Percentiles rank a stretch among this genome's conserved stretches.
phyloP scores from a whole-genome alignment of 163 green algal genomes.

The Chlorella variabilis region DNA sequence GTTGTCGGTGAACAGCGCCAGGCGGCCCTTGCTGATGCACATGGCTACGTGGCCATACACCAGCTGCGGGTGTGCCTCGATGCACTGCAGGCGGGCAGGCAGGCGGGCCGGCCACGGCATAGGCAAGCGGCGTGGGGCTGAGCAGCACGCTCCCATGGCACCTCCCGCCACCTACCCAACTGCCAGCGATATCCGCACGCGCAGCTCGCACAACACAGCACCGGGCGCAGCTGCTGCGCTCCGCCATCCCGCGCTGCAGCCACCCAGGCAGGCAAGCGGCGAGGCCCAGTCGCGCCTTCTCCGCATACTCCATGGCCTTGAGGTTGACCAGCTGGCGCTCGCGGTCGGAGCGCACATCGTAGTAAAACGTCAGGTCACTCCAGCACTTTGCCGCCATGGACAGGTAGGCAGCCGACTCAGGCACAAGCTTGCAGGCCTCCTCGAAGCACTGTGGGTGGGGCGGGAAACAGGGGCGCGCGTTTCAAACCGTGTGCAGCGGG shows the following conservation, averaged over 20 bases:
- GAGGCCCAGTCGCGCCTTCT: constrained; percentile 39
- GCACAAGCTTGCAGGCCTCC: constrained; percentile 48
- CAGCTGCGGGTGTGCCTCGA: constrained; percentile 3
- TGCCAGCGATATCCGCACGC: too few species aligned
- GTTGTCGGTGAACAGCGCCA: constrained; percentile 65
- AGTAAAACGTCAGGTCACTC: constrained; percentile 58
- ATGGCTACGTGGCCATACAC: constrained; percentile 45
- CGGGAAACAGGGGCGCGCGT: neutral
- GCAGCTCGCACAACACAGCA: too few species aligned
- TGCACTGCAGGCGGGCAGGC: constrained; percentile 34
- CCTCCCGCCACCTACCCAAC: too few species aligned
- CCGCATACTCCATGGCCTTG: constrained; percentile 45
- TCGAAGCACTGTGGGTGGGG: constrained; percentile 29
- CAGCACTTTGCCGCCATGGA: constrained; percentile 54
- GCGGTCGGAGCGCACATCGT: constrained; percentile 42
- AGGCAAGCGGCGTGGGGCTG: too few species aligned
- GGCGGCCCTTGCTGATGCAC: constrained; percentile 60
- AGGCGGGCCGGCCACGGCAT: too few species aligned
- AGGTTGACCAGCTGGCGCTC: constrained; percentile 49
- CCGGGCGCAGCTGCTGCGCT: too few species aligned
- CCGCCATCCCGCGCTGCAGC: too few species aligned
- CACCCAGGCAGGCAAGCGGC: too few species aligned
- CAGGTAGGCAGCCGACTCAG: constrained; percentile 45
- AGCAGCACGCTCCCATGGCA: too few species aligned
- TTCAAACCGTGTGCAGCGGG: too few species aligned